Evolutionary conservation across 2,329 filamentous ascomycete genomes (phyloP).

Genomic region (Sphaerulina vaccinii): DNA sequence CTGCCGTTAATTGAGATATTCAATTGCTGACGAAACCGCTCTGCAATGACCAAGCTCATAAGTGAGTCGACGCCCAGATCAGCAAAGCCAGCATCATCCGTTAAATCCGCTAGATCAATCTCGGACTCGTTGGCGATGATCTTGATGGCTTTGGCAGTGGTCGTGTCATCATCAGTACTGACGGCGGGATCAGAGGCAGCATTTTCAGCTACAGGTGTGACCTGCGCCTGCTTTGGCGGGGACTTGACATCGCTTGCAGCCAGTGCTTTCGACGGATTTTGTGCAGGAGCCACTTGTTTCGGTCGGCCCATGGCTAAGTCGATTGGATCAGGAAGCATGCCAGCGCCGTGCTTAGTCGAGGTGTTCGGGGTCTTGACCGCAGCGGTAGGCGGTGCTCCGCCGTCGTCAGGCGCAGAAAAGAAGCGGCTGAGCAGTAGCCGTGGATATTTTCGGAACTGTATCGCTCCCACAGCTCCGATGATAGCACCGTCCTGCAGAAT

Average conservation of each 20-base stretch:
- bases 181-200: too few species aligned
- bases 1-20: constrained; percentile 30
- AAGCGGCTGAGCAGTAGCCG: constrained; percentile 65
- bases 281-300: not conserved
- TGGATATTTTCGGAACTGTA: constrained; percentile 64
- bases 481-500: constrained; percentile 24
- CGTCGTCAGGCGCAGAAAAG: constrained; percentile 61
- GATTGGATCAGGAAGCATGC: not conserved
- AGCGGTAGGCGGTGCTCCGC: constrained; percentile 59
- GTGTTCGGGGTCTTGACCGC: constrained; percentile 55
- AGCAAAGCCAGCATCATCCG: constrained; percentile 30
- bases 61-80: constrained; percentile 42
- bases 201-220: not conserved
- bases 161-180: too few species aligned
- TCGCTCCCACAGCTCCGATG: constrained; percentile 24
- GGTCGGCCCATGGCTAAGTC: not conserved
- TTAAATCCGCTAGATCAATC: constrained; percentile 56
- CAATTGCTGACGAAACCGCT: constrained; percentile 37
- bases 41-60: constrained; percentile 38
- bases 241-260: not conserved
- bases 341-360: not conserved
- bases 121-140: constrained; percentile 40
- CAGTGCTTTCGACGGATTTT: too few species aligned
- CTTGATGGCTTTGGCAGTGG: not conserved
- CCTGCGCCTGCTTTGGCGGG: not conserved